Evolutionary conservation across 768 basidiomycete species (phyloP), one percentile per base, ranked within the genome.

Genomic region (Daedaleopsis nitida): DNA sequence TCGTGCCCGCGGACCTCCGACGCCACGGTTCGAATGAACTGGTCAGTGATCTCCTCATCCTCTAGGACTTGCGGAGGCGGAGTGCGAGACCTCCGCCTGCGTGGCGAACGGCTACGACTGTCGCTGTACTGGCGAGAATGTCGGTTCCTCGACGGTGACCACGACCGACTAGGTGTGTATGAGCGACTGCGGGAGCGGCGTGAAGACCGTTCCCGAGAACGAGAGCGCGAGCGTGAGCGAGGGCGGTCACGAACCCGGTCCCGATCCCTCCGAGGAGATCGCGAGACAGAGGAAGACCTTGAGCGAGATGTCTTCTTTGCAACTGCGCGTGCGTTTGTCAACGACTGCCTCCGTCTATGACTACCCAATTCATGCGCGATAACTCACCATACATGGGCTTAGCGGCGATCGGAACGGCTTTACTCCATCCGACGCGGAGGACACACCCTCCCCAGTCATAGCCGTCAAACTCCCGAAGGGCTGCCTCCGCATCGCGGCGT

Each of bases 371-470:
- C 4, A 23, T 8, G 27, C 10, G 43, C 45, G 45, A 23, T 13
- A 5, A 60, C 82, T 68, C 62, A 97, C 96, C 86, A 77, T 92
- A 98, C 80, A 87, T 81, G 63, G 88, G 81, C 72, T 87, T 89
- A 1, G 82, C 77, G 34, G 90, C 93, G 48, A 97, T 78, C 16
- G 94, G 91, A 7, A 98, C 92, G 1, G 96, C 92, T 76, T 98
- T 98, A 71, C 96, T 96, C 96, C 96, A 99, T 14, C 94, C 94
- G 6, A 96, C 93, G 14, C 93, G 82, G 5, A 99, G 77, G 21
- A 92, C 73, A 42, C 83, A 91, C 8, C 96, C 96, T 59, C 92
- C 93, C 97, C 96, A 99, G 47, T 97, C 94, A 62, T 88, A 86
- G 2, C 96, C 95, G 67, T 99, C 97, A 57, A 93, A 83, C 70